These are phyloP conservation scores for Ceriops tagal DNA, from an alignment of 345 rosid species.

Conservation along the genomic window DNA sequence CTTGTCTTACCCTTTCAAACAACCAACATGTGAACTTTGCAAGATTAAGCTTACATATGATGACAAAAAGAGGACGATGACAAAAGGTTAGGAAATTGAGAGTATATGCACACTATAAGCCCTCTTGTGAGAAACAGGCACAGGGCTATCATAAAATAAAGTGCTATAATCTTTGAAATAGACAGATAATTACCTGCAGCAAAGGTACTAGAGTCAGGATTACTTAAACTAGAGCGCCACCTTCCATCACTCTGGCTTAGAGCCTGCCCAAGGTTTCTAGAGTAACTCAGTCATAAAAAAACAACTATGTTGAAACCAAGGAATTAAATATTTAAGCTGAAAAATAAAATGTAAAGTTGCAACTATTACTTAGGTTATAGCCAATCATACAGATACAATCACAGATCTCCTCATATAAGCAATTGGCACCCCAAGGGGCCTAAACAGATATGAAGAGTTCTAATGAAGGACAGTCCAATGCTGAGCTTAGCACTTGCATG, in stretches of 20 bases:
- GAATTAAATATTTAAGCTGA: background rate
- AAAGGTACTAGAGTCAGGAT: constrained; percentile 75
- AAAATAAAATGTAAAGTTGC: background rate
- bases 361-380: background rate
- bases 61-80: too few species aligned
- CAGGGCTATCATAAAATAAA: background rate
- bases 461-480: too few species aligned
- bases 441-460: background rate
- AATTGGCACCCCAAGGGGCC: constrained; percentile 16
- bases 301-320: background rate
- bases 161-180: background rate
- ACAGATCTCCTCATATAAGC: constrained; percentile 14
- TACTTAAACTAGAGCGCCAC: constrained; percentile 80
- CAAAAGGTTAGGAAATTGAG: too few species aligned
- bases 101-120: too few species aligned
- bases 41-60: too few species aligned
- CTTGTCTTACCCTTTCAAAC: too few species aligned
- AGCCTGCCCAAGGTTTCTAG: constrained; percentile 48
- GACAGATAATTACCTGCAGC: constrained; percentile 70
- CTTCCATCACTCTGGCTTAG: constrained; percentile 94
- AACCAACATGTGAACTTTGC: too few species aligned
- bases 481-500: background rate
- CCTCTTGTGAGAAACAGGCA: background rate
- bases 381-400: background rate
- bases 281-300: constrained; percentile 17